Percentiles rank a stretch among this genome's conserved stretches.
Evolutionary conservation across 148 eudicot genomes (phyloP).

Genomic region (Nepenthes mirabilis): DNA sequence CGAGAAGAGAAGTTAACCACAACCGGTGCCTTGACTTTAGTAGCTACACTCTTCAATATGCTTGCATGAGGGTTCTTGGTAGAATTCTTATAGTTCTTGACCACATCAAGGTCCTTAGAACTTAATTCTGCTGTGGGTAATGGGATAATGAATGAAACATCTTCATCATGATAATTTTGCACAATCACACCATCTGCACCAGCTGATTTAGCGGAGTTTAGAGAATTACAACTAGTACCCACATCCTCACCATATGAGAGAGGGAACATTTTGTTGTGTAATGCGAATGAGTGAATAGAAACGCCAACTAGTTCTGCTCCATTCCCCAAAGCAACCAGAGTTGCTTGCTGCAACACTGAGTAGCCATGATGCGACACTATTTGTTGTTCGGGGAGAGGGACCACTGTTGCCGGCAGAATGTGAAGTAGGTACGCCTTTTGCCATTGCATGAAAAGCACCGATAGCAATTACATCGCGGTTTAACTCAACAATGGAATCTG

Average conservation of each 20-base stretch:
- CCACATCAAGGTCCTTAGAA: background rate
- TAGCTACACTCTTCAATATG: background rate
- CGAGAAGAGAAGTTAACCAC: background rate
- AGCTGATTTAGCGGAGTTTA: background rate
- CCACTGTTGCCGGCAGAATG: slow-evolving; percentile 28
- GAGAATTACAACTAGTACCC: slow-evolving; percentile 1
- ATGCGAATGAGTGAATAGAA: slow-evolving; percentile 17
- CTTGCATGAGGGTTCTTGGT: slow-evolving; percentile 9
- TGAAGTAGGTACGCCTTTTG: slow-evolving; percentile 26
- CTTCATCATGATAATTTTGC: too few relatives aligned
- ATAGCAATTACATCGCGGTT: slow-evolving; percentile 15
- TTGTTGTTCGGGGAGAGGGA: background rate
- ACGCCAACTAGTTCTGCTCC: slow-evolving; percentile 15
- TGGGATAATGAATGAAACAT: slow-evolving; percentile 8
- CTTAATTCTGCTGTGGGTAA: slow-evolving; percentile 12
- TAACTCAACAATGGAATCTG: background rate
- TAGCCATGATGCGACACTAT: slow-evolving; percentile 42
- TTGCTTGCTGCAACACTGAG: slow-evolving; percentile 26
- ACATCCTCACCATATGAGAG: slow-evolving; percentile 21
- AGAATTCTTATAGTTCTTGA: slow-evolving; percentile 14
- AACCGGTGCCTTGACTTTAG: background rate
- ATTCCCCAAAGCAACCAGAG: slow-evolving; percentile 21
- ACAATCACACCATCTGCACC: slow-evolving; percentile 18
- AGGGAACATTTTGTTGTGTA: slow-evolving; percentile 19
- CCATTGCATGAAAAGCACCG: slow-evolving; percentile 30